These are phyloP conservation scores for Lachancea sp. DNA, from an alignment of 805 yeast species.

Conservation along the genomic window DNA sequence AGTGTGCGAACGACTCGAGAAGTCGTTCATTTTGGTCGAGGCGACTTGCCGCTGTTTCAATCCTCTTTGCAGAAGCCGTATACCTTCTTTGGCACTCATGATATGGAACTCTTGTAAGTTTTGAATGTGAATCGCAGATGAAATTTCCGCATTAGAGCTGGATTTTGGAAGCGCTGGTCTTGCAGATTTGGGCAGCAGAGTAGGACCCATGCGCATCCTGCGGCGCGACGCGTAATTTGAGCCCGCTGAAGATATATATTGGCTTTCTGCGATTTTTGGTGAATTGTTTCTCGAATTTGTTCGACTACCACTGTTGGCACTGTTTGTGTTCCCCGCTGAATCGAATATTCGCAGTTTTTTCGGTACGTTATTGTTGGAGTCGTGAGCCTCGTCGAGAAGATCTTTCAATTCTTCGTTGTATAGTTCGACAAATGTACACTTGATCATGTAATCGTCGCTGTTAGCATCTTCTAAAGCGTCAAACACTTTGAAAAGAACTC, in stretches of 20 bases:
- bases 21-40: constrained; percentile 65
- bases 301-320: constrained; percentile 10
- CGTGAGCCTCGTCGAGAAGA: constrained; percentile 39
- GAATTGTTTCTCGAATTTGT: constrained; percentile 22
- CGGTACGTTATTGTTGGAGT: constrained; percentile 26
- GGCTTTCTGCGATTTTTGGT: constrained; percentile 14
- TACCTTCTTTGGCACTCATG: constrained; percentile 49
- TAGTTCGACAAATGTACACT: constrained; percentile 75
- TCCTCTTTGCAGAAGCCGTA: constrained; percentile 50
- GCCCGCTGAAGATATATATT: constrained; percentile 1
- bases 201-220: constrained; percentile 4
- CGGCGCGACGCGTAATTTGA: constrained; percentile 3
- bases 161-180: constrained; percentile 1
- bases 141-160: constrained; percentile 12
- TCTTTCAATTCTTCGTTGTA: constrained; percentile 85
- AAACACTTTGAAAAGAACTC: constrained; percentile 53
- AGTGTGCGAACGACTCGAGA: constrained; percentile 71
- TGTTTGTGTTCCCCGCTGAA: constrained; percentile 15
- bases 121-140: constrained; percentile 45
- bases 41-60: constrained; percentile 58
- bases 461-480: constrained; percentile 35
- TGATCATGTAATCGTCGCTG: constrained; percentile 53
- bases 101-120: constrained; percentile 59
- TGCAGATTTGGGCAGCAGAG: constrained; percentile 1
- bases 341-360: constrained; percentile 53